phyloP scores from a whole-genome alignment of 768 basidiomycete genomes.

The Leucosporidium creatinivorum region DNA sequence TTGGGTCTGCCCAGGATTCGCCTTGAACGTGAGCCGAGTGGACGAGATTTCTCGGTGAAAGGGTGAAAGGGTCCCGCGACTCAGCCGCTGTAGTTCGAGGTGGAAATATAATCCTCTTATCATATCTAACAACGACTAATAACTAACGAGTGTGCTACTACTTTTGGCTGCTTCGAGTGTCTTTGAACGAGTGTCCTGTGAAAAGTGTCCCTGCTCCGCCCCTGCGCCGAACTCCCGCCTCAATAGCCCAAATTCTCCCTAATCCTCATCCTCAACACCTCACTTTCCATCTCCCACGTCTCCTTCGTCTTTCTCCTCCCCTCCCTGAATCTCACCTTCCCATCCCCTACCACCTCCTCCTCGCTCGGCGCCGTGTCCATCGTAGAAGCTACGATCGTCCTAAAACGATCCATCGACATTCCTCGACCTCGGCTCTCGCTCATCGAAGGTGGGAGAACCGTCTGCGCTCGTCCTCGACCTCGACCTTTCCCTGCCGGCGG shows the following conservation, averaged over 20 bases:
- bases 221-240: neutral
- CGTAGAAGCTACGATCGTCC: too few species aligned
- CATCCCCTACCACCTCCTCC: neutral
- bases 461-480: neutral
- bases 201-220: too few species aligned
- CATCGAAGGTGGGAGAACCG: too few species aligned
- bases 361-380: neutral
- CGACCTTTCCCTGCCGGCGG: neutral
- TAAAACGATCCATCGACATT: too few species aligned
- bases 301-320: constrained; percentile 4
- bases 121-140: too few species aligned
- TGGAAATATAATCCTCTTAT: neutral
- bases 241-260: neutral
- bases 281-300: neutral
- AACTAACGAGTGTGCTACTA: neutral
- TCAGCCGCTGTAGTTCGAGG: neutral
- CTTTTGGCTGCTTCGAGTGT: neutral
- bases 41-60: constrained; percentile 23
- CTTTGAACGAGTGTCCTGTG: neutral
- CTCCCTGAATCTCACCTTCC: neutral
- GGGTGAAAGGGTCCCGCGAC: too few species aligned
- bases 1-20: constrained; percentile 36
- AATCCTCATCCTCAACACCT: constrained; percentile 1
- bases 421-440: too few species aligned
- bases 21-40: constrained; percentile 27